Conservation (phyloP, 202 grass and related monocot species). For the Carex sylvatica region DNA sequence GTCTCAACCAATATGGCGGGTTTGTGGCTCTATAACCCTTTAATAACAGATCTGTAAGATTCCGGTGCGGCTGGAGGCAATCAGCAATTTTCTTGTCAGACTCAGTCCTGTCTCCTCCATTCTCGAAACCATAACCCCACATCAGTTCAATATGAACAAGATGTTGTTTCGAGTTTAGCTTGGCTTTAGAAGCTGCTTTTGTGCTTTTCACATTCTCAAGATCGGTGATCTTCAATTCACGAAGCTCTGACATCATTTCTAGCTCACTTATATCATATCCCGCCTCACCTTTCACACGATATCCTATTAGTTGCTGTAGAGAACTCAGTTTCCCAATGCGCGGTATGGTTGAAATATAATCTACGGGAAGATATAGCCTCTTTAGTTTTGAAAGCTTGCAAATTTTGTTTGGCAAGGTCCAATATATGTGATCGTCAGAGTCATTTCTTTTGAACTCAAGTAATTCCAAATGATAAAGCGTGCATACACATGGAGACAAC, state of each 20-base stretch:
- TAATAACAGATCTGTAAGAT: background rate
- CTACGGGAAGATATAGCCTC: background rate
- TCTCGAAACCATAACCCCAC: background rate
- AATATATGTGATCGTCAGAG: background rate
- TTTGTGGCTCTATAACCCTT: background rate
- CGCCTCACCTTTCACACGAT: background rate
- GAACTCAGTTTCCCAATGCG: slow-evolving; percentile 29
- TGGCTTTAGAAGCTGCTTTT: slow-evolving; percentile 15
- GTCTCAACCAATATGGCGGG: slow-evolving; percentile 11
- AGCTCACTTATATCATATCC: slow-evolving; percentile 18
- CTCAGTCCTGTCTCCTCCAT: background rate
- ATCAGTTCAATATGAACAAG: background rate
- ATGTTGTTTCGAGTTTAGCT: background rate
- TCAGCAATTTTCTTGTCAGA: slow-evolving; percentile 10
- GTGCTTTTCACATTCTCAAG: slow-evolving; percentile 25
- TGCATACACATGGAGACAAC: slow-evolving; percentile 7
- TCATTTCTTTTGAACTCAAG: too few species aligned
- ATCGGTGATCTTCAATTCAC: background rate
- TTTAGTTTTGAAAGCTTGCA: slow-evolving; percentile 10
- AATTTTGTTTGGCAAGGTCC: background rate
- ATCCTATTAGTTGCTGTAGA: slow-evolving; percentile 6
- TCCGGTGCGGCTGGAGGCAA: slow-evolving; percentile 10
- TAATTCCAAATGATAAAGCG: slow-evolving; percentile 23
- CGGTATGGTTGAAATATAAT: background rate
- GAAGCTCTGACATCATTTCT: slow-evolving; percentile 19